Evolutionary conservation across 2,329 filamentous ascomycete genomes (phyloP).

Genomic region (Chaetomium sp.): DNA sequence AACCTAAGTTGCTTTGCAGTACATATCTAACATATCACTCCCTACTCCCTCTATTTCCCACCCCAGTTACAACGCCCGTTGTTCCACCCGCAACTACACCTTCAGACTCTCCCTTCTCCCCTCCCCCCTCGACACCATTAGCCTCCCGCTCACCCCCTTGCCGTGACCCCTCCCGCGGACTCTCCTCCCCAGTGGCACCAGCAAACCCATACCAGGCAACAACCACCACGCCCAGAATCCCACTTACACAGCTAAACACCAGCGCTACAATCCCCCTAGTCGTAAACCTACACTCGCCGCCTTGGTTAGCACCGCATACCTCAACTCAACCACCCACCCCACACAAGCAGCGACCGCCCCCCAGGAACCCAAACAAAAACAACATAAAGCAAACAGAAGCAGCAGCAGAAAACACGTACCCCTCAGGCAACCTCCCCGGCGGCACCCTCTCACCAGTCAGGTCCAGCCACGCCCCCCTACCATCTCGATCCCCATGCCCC

Average conservation of each 20-base stretch:
- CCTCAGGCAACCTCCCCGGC: slow-evolving; percentile 57
- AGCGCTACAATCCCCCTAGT: slow-evolving; percentile 71
- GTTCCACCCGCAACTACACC: background rate
- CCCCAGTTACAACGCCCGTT: background rate
- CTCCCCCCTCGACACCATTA: background rate
- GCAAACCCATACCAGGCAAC: slow-evolving; percentile 67
- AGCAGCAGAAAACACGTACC: slow-evolving; percentile 43
- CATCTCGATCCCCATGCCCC: slow-evolving; percentile 25
- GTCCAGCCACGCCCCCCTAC: slow-evolving; percentile 31
- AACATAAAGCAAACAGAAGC: background rate
- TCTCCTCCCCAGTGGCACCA: slow-evolving; percentile 33
- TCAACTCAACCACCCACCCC: background rate
- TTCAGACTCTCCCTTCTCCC: background rate
- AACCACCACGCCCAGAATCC: slow-evolving; percentile 66
- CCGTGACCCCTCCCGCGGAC: background rate
- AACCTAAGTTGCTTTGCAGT: background rate
- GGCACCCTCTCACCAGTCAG: slow-evolving; percentile 36
- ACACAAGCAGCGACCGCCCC: background rate
- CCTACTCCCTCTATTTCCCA: background rate
- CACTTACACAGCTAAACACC: slow-evolving; percentile 70
- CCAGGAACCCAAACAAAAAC: background rate
- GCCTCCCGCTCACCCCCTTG: background rate
- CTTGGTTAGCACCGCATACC: background rate
- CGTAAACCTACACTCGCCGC: slow-evolving; percentile 50
- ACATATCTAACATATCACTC: background rate